Base-by-base conservation (phyloP, 2,329 filamentous ascomycete genomes). In the Simplicillium sp. region DNA sequence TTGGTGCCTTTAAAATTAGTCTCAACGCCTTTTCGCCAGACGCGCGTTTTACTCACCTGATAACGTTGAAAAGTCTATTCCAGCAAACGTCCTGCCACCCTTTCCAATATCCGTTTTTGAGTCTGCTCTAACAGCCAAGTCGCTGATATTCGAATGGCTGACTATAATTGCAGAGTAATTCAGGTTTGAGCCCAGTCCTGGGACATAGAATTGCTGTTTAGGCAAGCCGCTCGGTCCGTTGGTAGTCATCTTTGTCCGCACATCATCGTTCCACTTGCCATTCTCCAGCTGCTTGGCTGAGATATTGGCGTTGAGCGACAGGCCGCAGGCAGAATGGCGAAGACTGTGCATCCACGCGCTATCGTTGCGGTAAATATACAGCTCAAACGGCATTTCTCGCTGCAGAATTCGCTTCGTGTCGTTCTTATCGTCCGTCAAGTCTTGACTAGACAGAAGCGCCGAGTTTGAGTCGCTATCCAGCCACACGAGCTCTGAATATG, bases 151-250 rank as follows among this genome's bases (percentile, higher is more conserved):
- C 20, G 20, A 25, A 25, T 25, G 20, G 54, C 73, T 77, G 12
- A 85, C 84, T 12, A 96, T 65, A 40, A 88, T 81, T 1, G 79
- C 87, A 31, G 70, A 67, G 53, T 97, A 97, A 0, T 62, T 67
- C 4, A 82, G 80, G 50, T 78, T 86, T 4, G 72, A 65, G 45
- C 87, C 85, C 33, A 98, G 72, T 1, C 80, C 78, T 31, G 74
- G 78, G 37, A 96, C 71, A 51, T 90, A 87, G 58, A 98, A 95
- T 53, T 95, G 87, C 57, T 94, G 82, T 57, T 88, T 89, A 1
- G 86, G 86, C 44, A 80, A 68, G 38, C 76, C 76, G 3, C 77
- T 78, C 1, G 71, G 64, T 3, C 78, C 85, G 28, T 79, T 74
- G 20, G 70, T 79, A 3, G 81, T 89, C 70, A 94, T 84, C 32